Percentiles rank a stretch among this genome's conserved stretches.
phyloP scores from a whole-genome alignment of 2,329 filamentous ascomycete genomes.

The Penicillium corylophilum region DNA sequence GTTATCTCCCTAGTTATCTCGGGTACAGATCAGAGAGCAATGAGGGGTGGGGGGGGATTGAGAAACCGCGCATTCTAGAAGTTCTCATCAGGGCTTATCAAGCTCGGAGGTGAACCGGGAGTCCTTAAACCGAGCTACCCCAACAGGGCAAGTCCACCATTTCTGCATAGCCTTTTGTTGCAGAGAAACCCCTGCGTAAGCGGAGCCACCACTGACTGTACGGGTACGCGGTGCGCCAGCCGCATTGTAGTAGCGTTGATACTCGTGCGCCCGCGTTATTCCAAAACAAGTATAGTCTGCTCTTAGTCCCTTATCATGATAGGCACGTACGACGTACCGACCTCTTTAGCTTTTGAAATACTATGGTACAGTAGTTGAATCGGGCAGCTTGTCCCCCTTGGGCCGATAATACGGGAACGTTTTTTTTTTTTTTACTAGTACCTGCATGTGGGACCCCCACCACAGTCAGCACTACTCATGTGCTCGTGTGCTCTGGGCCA shows the following conservation, averaged over 20 bases:
- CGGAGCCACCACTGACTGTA: neutral
- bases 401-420: too few species aligned
- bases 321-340: too few species aligned
- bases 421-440: neutral
- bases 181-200: neutral
- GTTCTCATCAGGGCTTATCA: too few species aligned
- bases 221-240: neutral
- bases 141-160: neutral
- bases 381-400: neutral
- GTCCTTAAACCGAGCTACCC: neutral
- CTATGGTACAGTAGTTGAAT: neutral
- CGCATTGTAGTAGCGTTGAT: neutral
- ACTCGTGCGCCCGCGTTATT: neutral
- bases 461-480: neutral
- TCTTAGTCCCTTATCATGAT: neutral
- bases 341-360: neutral
- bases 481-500: neutral
- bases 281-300: neutral
- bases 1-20: neutral
- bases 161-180: slow-evolving; percentile 2
- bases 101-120: slow-evolving; percentile 2
- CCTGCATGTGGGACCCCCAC: neutral
- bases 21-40: too few species aligned
- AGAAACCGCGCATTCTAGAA: slow-evolving; percentile 1
- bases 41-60: neutral